Percentiles rank a stretch among this genome's conserved stretches.
Evolutionary conservation across 2,329 filamentous ascomycete species (phyloP).

Genomic region (Alternaria arbusti): DNA sequence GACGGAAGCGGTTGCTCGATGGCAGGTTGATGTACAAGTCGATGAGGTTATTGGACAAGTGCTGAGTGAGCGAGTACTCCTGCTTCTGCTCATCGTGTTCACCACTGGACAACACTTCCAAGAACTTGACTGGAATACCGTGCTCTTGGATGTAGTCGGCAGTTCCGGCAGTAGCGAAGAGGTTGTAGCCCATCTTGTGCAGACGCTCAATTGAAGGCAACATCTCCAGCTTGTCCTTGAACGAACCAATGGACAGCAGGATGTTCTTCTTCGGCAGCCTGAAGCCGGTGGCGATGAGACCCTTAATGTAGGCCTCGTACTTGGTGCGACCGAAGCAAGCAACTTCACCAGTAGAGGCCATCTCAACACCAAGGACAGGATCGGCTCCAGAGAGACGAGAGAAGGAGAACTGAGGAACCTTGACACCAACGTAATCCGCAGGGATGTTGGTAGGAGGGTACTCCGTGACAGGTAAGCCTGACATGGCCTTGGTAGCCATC

Average conservation of each 20-base stretch:
- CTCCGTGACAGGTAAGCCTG: slow-evolving; percentile 78
- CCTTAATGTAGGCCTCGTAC: slow-evolving; percentile 98
- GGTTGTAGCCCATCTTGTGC: slow-evolving; percentile 88
- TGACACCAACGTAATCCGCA: slow-evolving; percentile 88
- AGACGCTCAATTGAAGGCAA: slow-evolving; percentile 89
- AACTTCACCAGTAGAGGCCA: slow-evolving; percentile 98
- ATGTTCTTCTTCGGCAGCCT: slow-evolving; percentile 95
- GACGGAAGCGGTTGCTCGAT: slow-evolving; percentile 96
- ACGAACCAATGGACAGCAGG: slow-evolving; percentile 91
- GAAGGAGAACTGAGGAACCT: slow-evolving; percentile 99
- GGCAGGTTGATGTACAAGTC: slow-evolving; percentile 99
- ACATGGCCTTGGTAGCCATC: slow-evolving; percentile 98
- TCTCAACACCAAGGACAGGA: slow-evolving; percentile 95
- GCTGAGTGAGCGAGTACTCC: slow-evolving; percentile 96
- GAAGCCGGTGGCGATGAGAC: slow-evolving; percentile 93
- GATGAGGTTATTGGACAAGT: slow-evolving; percentile 96
- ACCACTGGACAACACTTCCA: slow-evolving; percentile 72
- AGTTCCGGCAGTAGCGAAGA: slow-evolving; percentile 95
- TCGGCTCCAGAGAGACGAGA: slow-evolving; percentile 95
- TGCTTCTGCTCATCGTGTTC: slow-evolving; percentile 84
- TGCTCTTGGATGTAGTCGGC: slow-evolving; percentile 96
- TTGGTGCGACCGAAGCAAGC: slow-evolving; percentile 95
- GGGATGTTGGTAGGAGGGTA: slow-evolving; percentile 81
- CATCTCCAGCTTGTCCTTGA: slow-evolving; percentile 98
- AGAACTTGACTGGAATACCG: slow-evolving; percentile 87